Base-by-base conservation (phyloP, 306 rosid species). In the Lupinus albus region DNA sequence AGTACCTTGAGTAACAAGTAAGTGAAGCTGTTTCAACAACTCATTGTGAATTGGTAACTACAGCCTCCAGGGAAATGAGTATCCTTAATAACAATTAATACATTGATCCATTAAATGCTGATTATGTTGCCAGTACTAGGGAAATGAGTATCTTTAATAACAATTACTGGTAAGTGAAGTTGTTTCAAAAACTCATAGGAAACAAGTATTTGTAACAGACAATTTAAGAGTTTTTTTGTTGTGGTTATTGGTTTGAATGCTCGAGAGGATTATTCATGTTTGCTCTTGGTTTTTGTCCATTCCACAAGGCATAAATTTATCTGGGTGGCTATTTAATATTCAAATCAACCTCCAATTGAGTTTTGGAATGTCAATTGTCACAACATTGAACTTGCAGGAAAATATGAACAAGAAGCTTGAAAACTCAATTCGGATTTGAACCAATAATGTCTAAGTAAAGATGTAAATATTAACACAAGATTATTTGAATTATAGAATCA, bases 1-100 rank as follows among this genome's bases (percentile, higher is more conserved):
- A 81, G 49, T 17, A 61, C 54, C 79, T 83, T 47, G 81, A 67
- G 80, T 78, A 77, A 55, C 61, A 3, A 52, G 74, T 48, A 76
- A 75, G 49, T 53, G 69, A 56, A 62, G 59, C 4, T 47, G 50
- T 17, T 77, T 72, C 52, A 58, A 15, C 28, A 25, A 25, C 1
- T 25, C 28, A 25, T 25, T 25, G 28, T 4, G 3, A 25, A 25
- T 4, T 25, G 28, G 28, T 4, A 25, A 4, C 28, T 25, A 25
- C 28, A 25, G 28, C 28, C 28, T 25, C 28, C 28, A 25, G 28
- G 28, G 2, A 25, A 25, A 25, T n/a, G n/a, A n/a, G n/a, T n/a
- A n/a, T n/a, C n/a, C n/a, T n/a, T n/a, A n/a, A n/a, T n/a, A n/a
- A n/a, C n/a, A n/a, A n/a, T n/a, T n/a, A n/a, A n/a, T n/a, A n/a